Evolutionary conservation across 306 rosid genomes (phyloP).

Genomic region (Ormosia emarginata): DNA sequence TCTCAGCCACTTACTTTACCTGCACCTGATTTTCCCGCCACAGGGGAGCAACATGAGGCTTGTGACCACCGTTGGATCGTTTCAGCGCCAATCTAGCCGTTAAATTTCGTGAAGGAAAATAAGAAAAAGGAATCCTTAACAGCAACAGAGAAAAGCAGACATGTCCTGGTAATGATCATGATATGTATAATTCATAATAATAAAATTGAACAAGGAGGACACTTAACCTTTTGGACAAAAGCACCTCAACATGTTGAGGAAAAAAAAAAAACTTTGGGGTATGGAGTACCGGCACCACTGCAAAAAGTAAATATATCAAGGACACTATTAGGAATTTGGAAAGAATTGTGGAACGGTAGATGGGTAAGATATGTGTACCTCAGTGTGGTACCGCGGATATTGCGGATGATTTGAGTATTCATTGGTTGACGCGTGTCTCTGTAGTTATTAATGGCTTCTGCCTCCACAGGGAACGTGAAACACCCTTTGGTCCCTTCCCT

Average conservation of each 20-base stretch:
- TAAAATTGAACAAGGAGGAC: neutral
- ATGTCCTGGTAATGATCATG: conserved; percentile 21
- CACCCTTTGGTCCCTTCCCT: neutral
- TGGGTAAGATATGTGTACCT: neutral
- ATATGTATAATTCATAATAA: neutral
- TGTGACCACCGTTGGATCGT: conserved; percentile 15
- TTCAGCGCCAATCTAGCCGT: neutral
- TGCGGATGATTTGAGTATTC: neutral
- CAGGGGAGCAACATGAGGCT: neutral
- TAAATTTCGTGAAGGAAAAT: neutral
- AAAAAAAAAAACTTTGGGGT: neutral
- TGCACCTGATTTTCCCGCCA: conserved; percentile 55
- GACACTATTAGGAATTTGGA: neutral
- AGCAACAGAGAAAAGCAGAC: conserved; percentile 18
- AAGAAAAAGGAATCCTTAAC: neutral
- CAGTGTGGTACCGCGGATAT: neutral
- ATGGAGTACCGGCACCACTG: conserved; percentile 6
- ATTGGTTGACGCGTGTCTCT: neutral
- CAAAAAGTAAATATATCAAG: conserved; percentile 12
- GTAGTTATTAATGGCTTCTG: no score
- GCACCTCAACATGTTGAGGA: neutral
- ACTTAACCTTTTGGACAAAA: neutral
- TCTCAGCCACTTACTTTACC: neutral
- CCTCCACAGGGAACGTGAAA: neutral
- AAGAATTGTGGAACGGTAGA: neutral